Evolutionary conservation across 2,329 filamentous ascomycete species (phyloP).

Genomic region (Xylariaceae sp.): DNA sequence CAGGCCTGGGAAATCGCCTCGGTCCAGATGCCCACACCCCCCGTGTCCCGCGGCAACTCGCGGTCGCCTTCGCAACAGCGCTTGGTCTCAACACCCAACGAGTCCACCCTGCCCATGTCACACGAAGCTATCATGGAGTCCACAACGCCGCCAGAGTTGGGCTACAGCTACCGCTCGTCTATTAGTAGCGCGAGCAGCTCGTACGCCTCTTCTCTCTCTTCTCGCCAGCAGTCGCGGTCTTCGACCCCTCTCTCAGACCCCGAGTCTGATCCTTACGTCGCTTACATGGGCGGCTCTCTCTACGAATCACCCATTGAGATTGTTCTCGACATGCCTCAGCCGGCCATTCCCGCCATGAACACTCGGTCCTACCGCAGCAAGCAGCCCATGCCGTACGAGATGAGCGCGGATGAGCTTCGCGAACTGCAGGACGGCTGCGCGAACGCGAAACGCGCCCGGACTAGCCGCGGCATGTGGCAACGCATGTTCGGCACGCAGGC

Average conservation of each 20-base stretch:
- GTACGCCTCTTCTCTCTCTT: constrained; percentile 44
- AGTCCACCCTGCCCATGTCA: constrained; percentile 36
- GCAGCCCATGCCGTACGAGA: constrained; percentile 50
- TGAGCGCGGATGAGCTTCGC: constrained; percentile 47
- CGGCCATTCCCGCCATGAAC: constrained; percentile 30
- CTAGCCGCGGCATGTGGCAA: constrained; percentile 47
- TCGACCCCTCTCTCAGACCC: constrained; percentile 47
- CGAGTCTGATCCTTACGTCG: constrained; percentile 37
- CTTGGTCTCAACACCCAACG: constrained; percentile 32
- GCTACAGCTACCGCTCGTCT: constrained; percentile 38
- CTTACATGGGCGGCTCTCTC: constrained; percentile 36
- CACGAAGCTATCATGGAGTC: constrained; percentile 31
- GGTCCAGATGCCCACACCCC: constrained; percentile 41
- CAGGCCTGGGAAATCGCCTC: constrained; percentile 33
- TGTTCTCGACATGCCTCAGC: constrained; percentile 35
- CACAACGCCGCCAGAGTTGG: constrained; percentile 46
- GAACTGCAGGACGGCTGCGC: constrained; percentile 42
- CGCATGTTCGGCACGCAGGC: constrained; percentile 45
- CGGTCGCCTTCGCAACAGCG: constrained; percentile 35
- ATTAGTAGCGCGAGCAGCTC: constrained; percentile 39
- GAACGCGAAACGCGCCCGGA: constrained; percentile 46
- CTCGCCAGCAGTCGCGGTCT: constrained; percentile 43
- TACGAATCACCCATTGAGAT: constrained; percentile 48
- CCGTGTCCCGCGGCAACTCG: constrained; percentile 40
- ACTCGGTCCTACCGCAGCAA: constrained; percentile 27